Conservation (phyloP, 2,329 filamentous ascomycete genomes). For the Botrytis fabae region DNA sequence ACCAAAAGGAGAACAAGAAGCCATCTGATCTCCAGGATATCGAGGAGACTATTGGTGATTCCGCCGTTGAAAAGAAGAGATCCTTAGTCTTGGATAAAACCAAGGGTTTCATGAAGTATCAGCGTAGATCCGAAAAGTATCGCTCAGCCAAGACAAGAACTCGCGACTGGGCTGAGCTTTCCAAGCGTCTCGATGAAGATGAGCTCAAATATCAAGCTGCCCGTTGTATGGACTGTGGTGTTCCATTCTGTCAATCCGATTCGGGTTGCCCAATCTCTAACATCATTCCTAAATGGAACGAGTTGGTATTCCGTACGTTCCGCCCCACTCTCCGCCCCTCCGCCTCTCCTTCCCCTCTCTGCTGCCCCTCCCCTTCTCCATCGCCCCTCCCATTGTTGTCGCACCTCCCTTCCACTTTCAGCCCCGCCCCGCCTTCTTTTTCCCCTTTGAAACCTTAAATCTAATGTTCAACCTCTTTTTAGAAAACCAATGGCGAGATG, state of each 20-base stretch:
- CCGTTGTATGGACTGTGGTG: conserved; percentile 98
- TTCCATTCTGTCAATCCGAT: conserved; percentile 96
- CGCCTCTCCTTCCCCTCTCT: neutral
- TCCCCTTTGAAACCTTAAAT: neutral
- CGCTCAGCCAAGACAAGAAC: conserved; percentile 78
- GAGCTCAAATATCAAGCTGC: conserved; percentile 96
- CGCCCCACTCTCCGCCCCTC: too few species aligned
- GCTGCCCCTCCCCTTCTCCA: fast-evolving
- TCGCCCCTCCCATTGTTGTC: neutral
- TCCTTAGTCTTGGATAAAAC: conserved; percentile 97
- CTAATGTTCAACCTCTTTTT: neutral
- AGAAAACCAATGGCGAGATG: conserved; percentile 78
- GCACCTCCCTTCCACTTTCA: fast-evolving
- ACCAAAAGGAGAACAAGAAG: conserved; percentile 62
- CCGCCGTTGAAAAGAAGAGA: conserved; percentile 82
- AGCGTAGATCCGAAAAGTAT: conserved; percentile 90
- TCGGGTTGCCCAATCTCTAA: conserved; percentile 95
- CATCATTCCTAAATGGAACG: conserved; percentile 97
- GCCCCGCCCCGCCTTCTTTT: neutral
- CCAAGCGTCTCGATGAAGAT: conserved; percentile 82
- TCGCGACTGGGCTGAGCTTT: conserved; percentile 93
- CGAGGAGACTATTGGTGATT: conserved; percentile 85
- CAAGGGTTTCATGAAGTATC: conserved; percentile 95
- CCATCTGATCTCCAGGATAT: conserved; percentile 74
- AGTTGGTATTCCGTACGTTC: conserved; percentile 63